Base-by-base conservation (phyloP, 306 rosid species). In the Dryas drummondii region DNA sequence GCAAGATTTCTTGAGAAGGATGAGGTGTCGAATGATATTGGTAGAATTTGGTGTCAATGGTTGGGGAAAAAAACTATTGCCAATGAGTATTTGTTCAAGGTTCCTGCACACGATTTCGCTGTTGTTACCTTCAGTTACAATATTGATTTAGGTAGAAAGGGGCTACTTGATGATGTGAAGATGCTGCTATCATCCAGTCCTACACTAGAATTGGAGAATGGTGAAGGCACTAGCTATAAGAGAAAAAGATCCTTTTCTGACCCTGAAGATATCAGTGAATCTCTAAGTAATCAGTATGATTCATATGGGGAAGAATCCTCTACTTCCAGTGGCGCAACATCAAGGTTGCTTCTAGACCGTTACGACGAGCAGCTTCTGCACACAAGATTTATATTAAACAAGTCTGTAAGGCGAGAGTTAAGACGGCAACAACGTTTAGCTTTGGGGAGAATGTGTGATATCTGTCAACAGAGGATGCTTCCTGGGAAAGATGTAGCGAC, bases 1-100 rank as follows among this genome's bases (percentile, higher is more conserved):
- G 96, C 91, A 7, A 90, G 97, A 73, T 83, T 91, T 80, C 70
- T 37, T 55, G 89, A 88, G 82, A 88, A 86, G 68, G 86, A 73
- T 73, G 69, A 70, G 16, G 40, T 82, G 3, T 80, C 66, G 26
- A 77, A 26, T 81, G 89, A 87, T 53, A 75, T 90, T 68, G 80
- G 81, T 79, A 86, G 96, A 77, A 83, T 94, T 66, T 94, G 98
- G 98, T 94, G 98, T 32, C 97, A 94, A 81, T 94, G 98, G 98
- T 78, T 91, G 73, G 98, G 96, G 59, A 75, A 82, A 76, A 80
- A 70, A 67, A 41, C 51, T 62, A n/a, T 45, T 22, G 86, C 13
- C 59, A 73, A 76, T 47, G 84, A 75, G 27, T 74, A 78, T 59
- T 69, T 62, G 16, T 17, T 41, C 42, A 74, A 78, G 73, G 80